phyloP scores from a whole-genome alignment of 768 basidiomycete genomes.

The Rhizopogon vulgaris region DNA sequence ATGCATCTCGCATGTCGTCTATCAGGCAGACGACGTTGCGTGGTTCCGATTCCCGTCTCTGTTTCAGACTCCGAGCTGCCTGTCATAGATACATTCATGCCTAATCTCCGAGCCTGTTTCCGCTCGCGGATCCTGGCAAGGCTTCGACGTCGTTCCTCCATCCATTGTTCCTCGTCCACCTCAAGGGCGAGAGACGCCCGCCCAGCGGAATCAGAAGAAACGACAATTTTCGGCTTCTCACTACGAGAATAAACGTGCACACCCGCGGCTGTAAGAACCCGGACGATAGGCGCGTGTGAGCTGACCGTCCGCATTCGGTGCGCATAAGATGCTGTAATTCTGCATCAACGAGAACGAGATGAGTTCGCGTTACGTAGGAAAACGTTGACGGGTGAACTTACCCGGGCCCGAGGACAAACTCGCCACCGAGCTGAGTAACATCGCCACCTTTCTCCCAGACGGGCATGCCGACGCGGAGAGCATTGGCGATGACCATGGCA shows the following conservation, averaged over 20 bases:
- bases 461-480: constrained; percentile 71
- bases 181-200: constrained; percentile 4
- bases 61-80: constrained; percentile 7
- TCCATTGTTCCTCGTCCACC: constrained; percentile 28
- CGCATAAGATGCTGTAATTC: constrained; percentile 63
- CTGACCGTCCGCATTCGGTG: constrained; percentile 81
- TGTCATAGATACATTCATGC: constrained; percentile 16
- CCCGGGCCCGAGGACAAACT: constrained; percentile 74
- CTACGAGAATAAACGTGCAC: constrained; percentile 18
- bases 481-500: constrained; percentile 67
- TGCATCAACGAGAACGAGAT: constrained; percentile 16
- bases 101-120: constrained; percentile 26
- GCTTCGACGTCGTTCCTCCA: constrained; percentile 28
- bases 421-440: constrained; percentile 77
- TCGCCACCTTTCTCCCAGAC: constrained; percentile 79
- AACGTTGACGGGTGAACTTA: constrained; percentile 35
- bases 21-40: constrained; percentile 9
- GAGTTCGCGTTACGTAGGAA: neutral
- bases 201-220: constrained; percentile 1
- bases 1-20: constrained; percentile 16
- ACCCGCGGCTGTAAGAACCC: constrained; percentile 62
- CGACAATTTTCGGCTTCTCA: constrained; percentile 11
- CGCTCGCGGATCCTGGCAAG: constrained; percentile 26
- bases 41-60: constrained; percentile 8
- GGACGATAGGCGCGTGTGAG: constrained; percentile 67